Conservation (phyloP, 2,329 filamentous ascomycete species). For the Ploettnerulaceae sp. region DNA sequence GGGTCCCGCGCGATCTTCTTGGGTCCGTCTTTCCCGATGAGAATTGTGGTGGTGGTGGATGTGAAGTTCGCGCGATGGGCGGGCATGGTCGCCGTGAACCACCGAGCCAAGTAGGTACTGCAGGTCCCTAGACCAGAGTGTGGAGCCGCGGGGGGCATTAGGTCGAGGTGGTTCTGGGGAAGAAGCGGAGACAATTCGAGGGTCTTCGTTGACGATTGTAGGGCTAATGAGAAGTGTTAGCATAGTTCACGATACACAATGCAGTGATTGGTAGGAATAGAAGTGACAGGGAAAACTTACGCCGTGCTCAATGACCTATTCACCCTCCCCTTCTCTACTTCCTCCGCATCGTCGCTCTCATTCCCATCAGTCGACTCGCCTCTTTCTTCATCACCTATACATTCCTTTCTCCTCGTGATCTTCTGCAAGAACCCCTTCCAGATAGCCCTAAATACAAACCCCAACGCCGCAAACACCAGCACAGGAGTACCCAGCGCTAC, state of each 20-base stretch:
- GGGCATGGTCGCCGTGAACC: slow-evolving; percentile 1
- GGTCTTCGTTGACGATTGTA: slow-evolving; percentile 11
- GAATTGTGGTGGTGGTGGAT: slow-evolving; percentile 1
- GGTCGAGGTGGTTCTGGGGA: not conserved
- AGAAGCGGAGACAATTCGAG: not conserved
- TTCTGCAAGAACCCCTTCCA: slow-evolving; percentile 14
- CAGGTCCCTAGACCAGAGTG: slow-evolving; percentile 14
- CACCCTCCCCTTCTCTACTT: not conserved
- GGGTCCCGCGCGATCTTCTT: too few species aligned
- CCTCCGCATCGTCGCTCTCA: not conserved
- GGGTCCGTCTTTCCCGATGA: not conserved
- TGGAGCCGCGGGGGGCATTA: not conserved
- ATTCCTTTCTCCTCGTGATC: not conserved
- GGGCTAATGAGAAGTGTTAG: slow-evolving; percentile 3
- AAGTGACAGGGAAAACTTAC: slow-evolving; percentile 1
- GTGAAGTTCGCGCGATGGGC: not conserved
- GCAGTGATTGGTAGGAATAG: not conserved
- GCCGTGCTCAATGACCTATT: slow-evolving; percentile 12
- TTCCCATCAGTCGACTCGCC: slow-evolving; percentile 5
- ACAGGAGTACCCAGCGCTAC: slow-evolving; percentile 56
- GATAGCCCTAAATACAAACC: slow-evolving; percentile 36
- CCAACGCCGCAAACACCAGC: slow-evolving; percentile 46
- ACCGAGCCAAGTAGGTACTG: slow-evolving; percentile 14
- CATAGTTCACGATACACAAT: not conserved
- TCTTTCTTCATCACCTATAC: slow-evolving; percentile 5